A percentile compares a stretch with the other conserved stretches of the same genome.
Evolutionary conservation across 805 yeast species (phyloP).

Genomic region (Priceomyces carsonii): DNA sequence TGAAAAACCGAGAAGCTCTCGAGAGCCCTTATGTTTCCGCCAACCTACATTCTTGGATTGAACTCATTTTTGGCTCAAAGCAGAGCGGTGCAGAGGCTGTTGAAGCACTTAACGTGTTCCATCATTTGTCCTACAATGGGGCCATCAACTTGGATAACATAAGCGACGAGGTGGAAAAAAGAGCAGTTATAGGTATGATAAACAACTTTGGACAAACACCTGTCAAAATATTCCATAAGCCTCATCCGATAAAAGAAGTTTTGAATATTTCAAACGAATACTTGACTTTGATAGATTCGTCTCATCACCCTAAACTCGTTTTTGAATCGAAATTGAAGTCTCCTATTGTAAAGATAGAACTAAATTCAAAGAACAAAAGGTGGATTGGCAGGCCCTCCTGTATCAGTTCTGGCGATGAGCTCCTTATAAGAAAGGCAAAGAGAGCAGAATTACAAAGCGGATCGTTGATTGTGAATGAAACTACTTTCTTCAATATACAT

Average conservation of each 20-base stretch:
- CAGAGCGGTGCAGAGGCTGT: constrained; percentile 75
- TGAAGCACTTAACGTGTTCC: constrained; percentile 72
- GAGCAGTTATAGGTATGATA: constrained; percentile 79
- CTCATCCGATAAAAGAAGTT: constrained; percentile 58
- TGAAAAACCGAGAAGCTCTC: constrained; percentile 76
- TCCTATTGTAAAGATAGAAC: constrained; percentile 47
- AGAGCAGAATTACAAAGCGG: constrained; percentile 22
- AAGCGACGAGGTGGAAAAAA: constrained; percentile 68
- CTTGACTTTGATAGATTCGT: constrained; percentile 28
- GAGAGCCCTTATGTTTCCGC: constrained; percentile 81
- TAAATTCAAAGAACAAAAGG: constrained; percentile 37
- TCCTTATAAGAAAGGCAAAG: constrained; percentile 33
- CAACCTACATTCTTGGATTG: constrained; percentile 82
- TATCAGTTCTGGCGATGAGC: constrained; percentile 36
- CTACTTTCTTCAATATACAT: constrained; percentile 45
- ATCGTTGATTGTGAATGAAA: constrained; percentile 41
- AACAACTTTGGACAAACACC: constrained; percentile 95
- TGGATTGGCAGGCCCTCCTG: constrained; percentile 56
- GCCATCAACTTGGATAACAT: constrained; percentile 76
- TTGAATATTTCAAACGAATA: constrained; percentile 38
- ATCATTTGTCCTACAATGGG: constrained; percentile 82
- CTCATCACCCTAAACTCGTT: constrained; percentile 36
- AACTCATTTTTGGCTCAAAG: constrained; percentile 76
- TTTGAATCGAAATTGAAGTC: constrained; percentile 43
- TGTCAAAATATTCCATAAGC: constrained; percentile 61